Percentiles rank a stretch among this genome's conserved stretches.
phyloP scores from a whole-genome alignment of 371 early-diverging fungal genomes.

The Rhizomucor miehei region DNA sequence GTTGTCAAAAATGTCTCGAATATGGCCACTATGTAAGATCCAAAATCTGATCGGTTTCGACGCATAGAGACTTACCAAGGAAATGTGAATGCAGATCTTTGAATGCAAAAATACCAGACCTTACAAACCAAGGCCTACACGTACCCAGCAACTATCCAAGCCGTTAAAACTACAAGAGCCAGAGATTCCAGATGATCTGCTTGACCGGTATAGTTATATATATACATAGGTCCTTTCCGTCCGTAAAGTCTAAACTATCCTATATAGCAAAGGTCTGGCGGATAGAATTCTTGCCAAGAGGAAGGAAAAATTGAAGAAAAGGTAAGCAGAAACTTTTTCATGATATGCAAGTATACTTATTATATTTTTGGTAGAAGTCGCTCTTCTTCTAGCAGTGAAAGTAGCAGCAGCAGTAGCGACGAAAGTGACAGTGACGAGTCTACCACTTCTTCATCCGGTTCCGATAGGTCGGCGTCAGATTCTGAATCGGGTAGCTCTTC shows the following conservation, averaged over 20 bases:
- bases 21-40: slow-evolving; percentile 55
- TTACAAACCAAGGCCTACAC: slow-evolving; percentile 57
- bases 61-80: too few relatives aligned
- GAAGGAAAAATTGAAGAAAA: slow-evolving; percentile 14
- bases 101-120: slow-evolving; percentile 54
- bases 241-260: not conserved
- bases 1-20: slow-evolving; percentile 61
- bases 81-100: slow-evolving; percentile 34
- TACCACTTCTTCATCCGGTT: not conserved
- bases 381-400: not conserved
- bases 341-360: not conserved
- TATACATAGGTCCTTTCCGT: too few relatives aligned
- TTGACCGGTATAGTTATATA: slow-evolving; percentile 32
- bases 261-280: slow-evolving; percentile 34
- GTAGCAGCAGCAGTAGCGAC: not conserved
- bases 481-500: too few relatives aligned
- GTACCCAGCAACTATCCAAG: slow-evolving; percentile 61
- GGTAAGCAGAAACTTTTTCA: not conserved
- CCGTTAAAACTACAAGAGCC: slow-evolving; percentile 49
- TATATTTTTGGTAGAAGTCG: not conserved
- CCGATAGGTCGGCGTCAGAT: too few relatives aligned
- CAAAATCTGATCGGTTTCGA: not conserved
- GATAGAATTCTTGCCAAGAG: slow-evolving; percentile 52
- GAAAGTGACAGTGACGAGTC: not conserved
- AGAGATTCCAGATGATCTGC: slow-evolving; percentile 52